Evolutionary conservation across 164 flowering plant species (phyloP).

Genomic region (Macadamia integrifolia): DNA sequence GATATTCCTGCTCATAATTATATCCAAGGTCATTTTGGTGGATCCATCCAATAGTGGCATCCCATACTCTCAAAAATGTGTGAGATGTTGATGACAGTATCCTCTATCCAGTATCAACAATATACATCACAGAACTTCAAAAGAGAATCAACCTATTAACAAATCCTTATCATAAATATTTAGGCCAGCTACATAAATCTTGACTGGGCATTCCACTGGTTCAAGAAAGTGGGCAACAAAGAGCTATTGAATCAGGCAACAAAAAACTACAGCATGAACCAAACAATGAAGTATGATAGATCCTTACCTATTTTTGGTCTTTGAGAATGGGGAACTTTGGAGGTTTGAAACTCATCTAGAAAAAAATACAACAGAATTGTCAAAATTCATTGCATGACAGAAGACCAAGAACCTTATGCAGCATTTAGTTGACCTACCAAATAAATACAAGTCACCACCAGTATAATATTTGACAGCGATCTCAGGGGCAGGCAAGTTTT

Average conservation of each 20-base stretch:
- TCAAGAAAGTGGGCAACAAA: not conserved
- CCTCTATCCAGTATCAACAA: no score
- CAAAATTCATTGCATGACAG: not conserved
- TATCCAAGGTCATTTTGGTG: no score
- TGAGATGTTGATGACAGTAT: no score
- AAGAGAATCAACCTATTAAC: no score
- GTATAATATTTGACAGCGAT: constrained; percentile 90
- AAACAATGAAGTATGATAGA: not conserved
- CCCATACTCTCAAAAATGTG: no score
- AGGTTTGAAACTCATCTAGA: constrained; percentile 94
- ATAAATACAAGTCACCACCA: constrained; percentile 78
- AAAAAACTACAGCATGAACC: not conserved
- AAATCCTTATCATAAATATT: no score
- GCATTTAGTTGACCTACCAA: constrained; percentile 50
- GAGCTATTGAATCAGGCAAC: not conserved
- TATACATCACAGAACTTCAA: no score
- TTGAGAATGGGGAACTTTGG: constrained; percentile 64
- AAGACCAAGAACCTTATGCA: not conserved
- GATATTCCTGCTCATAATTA: no score
- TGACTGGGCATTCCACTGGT: no score
- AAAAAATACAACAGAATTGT: constrained; percentile 9
- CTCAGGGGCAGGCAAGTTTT: constrained; percentile 75
- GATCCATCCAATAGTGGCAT: no score
- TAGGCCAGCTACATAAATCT: no score
- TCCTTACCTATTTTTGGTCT: constrained; percentile 80